These are phyloP conservation scores for Fusarium protoensiforme DNA, from an alignment of 2,329 filamentous ascomycete genomes.

Conservation along the genomic window DNA sequence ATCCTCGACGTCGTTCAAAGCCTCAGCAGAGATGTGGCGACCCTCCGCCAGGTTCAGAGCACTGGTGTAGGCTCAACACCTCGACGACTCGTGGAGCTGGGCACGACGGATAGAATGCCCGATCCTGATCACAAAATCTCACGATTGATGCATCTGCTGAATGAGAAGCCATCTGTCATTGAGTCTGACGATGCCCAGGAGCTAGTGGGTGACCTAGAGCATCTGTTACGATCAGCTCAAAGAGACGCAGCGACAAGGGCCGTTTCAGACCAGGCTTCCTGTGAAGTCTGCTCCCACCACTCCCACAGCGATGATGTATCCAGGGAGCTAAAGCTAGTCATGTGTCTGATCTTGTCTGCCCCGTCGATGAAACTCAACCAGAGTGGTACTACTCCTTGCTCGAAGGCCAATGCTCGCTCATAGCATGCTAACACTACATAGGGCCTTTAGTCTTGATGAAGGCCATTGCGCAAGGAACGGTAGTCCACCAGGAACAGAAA, in stretches of 20 bases:
- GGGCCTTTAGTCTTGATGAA: not conserved
- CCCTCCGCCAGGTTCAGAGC: accelerated
- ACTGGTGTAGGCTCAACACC: accelerated
- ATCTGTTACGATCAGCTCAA: not conserved
- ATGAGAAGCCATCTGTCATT: not conserved
- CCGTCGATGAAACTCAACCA: not conserved
- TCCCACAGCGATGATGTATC: accelerated
- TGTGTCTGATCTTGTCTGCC: not conserved
- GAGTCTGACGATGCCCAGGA: not conserved
- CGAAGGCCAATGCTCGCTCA: accelerated
- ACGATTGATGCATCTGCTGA: not conserved
- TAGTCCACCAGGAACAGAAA: not conserved
- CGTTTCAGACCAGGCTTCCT: too few relatives aligned
- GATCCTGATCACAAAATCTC: not conserved
- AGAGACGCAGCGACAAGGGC: accelerated
- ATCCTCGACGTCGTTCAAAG: not conserved
- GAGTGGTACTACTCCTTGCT: not conserved
- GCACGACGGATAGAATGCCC: accelerated
- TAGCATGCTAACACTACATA: accelerated
- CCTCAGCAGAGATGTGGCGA: accelerated
- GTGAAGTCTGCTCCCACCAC: accelerated
- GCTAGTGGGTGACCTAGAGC: not conserved
- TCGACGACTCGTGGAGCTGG: not conserved
- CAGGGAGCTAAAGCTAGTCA: not conserved
- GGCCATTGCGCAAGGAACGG: accelerated